A percentile compares a stretch with the other conserved stretches of the same genome.
Conservation (phyloP, 495 filamentous ascomycete species). For the Penicillium nucicola region DNA sequence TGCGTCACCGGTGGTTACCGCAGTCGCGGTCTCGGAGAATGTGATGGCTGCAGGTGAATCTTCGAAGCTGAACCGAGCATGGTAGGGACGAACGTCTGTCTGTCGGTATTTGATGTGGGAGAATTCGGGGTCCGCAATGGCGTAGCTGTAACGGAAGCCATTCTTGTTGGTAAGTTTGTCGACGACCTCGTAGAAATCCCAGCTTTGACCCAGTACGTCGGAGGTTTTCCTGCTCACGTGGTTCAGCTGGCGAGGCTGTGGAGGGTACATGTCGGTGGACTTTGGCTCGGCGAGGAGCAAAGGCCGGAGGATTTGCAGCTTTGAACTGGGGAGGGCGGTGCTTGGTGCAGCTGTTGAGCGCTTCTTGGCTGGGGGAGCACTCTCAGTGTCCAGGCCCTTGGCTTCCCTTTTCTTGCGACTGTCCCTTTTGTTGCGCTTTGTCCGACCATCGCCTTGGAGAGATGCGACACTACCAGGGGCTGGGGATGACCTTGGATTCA, state of each 20-base stretch:
- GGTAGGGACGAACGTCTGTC: slow-evolving; percentile 78
- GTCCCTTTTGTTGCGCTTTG: slow-evolving; percentile 46
- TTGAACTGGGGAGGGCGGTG: slow-evolving; percentile 28
- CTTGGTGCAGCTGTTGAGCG: slow-evolving; percentile 29
- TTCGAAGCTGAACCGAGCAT: slow-evolving; percentile 82
- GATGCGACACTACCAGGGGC: slow-evolving; percentile 31
- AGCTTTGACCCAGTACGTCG: slow-evolving; percentile 31
- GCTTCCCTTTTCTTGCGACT: slow-evolving; percentile 73
- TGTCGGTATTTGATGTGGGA: slow-evolving; percentile 85
- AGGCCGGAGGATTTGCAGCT: slow-evolving; percentile 31
- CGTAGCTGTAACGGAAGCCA: slow-evolving; percentile 85
- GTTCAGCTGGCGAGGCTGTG: slow-evolving; percentile 42
- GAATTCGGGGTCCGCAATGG: slow-evolving; percentile 83
- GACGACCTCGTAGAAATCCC: slow-evolving; percentile 44
- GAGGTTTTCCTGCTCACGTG: slow-evolving; percentile 35
- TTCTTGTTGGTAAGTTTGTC: slow-evolving; percentile 85
- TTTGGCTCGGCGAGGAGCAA: slow-evolving; percentile 35
- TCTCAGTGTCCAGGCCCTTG: slow-evolving; percentile 52
- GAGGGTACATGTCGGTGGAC: slow-evolving; percentile 35
- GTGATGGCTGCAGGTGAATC: slow-evolving; percentile 73
- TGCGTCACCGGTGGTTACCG: slow-evolving; percentile 42
- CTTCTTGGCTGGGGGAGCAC: slow-evolving; percentile 35
- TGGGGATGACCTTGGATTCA: slow-evolving; percentile 37
- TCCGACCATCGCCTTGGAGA: slow-evolving; percentile 34
- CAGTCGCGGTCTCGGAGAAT: slow-evolving; percentile 40